These are phyloP conservation scores for Tolypocladium sp. DNA, from an alignment of 2,329 filamentous ascomycete genomes.

Conservation along the genomic window DNA sequence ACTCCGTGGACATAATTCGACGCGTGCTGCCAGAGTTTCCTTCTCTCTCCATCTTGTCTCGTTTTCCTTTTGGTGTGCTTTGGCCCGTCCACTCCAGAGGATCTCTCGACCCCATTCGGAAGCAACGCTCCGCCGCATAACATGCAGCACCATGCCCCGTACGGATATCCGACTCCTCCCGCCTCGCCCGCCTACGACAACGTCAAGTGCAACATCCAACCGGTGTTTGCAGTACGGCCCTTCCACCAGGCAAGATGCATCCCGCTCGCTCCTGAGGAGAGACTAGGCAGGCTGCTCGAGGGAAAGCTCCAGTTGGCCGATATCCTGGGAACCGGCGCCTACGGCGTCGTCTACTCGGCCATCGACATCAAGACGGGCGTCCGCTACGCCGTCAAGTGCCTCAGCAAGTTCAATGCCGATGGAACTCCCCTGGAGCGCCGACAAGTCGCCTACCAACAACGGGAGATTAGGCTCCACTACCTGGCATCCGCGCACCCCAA, in stretches of 20 bases:
- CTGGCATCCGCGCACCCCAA: slow-evolving; percentile 82
- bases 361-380: slow-evolving; percentile 72
- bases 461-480: slow-evolving; percentile 89
- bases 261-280: slow-evolving; percentile 67
- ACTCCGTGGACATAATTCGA: background rate
- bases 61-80: background rate
- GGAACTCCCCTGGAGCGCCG: slow-evolving; percentile 67
- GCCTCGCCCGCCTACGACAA: slow-evolving; percentile 46
- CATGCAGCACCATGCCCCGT: slow-evolving; percentile 51
- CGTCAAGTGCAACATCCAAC: slow-evolving; percentile 32
- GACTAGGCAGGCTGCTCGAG: slow-evolving; percentile 75
- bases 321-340: slow-evolving; percentile 87
- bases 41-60: slow-evolving; percentile 3
- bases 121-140: slow-evolving; percentile 24
- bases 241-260: slow-evolving; percentile 36
- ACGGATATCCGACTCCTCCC: slow-evolving; percentile 49
- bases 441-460: slow-evolving; percentile 82
- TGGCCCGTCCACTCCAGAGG: slow-evolving; percentile 11
- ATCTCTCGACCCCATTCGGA: slow-evolving; percentile 13
- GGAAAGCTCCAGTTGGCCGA: slow-evolving; percentile 74
- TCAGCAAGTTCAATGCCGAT: slow-evolving; percentile 78
- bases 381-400: slow-evolving; percentile 90
- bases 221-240: slow-evolving; percentile 23
- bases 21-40: slow-evolving; percentile 7
- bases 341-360: slow-evolving; percentile 91